phyloP scores from a whole-genome alignment of 805 yeast genomes.

The Wickerhamomyces xylosicus region DNA sequence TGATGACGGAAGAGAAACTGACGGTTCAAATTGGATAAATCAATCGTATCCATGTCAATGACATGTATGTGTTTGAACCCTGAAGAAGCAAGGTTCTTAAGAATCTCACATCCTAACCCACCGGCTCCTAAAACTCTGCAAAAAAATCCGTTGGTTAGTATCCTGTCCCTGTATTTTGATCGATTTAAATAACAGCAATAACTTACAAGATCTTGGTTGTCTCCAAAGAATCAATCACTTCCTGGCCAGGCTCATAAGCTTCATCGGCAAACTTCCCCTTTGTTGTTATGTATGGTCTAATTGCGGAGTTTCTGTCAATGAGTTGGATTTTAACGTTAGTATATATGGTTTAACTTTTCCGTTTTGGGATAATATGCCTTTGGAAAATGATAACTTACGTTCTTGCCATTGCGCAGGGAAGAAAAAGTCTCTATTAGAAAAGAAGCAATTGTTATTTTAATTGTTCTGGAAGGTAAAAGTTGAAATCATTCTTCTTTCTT shows the following conservation, averaged over 20 bases:
- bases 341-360: neutral
- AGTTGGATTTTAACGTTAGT: too few relatives aligned
- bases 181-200: too few relatives aligned
- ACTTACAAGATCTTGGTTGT: constrained; percentile 24
- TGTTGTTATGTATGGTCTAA: constrained; percentile 15
- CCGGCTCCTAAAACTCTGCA: constrained; percentile 78
- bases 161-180: too few relatives aligned
- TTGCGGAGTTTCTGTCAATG: constrained; percentile 9
- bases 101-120: constrained; percentile 86
- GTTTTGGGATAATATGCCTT: too few relatives aligned
- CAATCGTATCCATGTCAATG: constrained; percentile 89
- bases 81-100: constrained; percentile 66
- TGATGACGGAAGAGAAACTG: constrained; percentile 76
- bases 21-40: constrained; percentile 80
- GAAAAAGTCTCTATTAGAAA: too few relatives aligned
- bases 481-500: too few relatives aligned
- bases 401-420: constrained; percentile 3
- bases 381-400: constrained; percentile 6
- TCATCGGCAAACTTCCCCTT: constrained; percentile 26
- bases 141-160: constrained; percentile 1
- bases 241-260: constrained; percentile 24
- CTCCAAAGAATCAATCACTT: constrained; percentile 16
- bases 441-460: too few relatives aligned
- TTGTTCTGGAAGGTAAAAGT: too few relatives aligned
- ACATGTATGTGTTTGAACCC: constrained; percentile 74